Percentiles rank a stretch among this genome's conserved stretches.
Evolutionary conservation across 1,284 basidiomycete genomes (phyloP).

Genomic region (Cryptococcus jaspeensis): DNA sequence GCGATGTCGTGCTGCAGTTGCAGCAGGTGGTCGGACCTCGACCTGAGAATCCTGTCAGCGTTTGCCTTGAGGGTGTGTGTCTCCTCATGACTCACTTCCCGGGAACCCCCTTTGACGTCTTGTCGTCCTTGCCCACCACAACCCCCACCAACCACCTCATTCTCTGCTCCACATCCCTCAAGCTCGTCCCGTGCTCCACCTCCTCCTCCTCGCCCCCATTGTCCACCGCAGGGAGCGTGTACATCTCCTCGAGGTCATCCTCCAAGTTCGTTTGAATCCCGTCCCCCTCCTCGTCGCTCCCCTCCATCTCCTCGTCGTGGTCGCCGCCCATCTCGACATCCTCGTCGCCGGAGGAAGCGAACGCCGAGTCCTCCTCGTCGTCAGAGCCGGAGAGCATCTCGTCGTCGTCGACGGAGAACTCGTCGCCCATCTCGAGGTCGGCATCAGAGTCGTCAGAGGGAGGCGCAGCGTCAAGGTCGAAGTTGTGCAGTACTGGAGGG

Average conservation of each 20-base stretch:
- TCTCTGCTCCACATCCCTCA: constrained; percentile 79
- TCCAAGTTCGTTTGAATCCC: constrained; percentile 52
- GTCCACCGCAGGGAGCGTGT: constrained; percentile 74
- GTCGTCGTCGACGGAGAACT: constrained; percentile 22
- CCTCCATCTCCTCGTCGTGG: constrained; percentile 48
- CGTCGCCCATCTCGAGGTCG: constrained; percentile 38
- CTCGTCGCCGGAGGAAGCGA: constrained; percentile 44
- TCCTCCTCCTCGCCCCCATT: constrained; percentile 81
- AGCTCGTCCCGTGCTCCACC: constrained; percentile 63
- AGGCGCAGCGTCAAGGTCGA: constrained; percentile 51
- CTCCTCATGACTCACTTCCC: constrained; percentile 62
- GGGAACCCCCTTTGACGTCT: constrained; percentile 52
- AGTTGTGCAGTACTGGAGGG: constrained; percentile 47
- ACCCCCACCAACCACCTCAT: constrained; percentile 86
- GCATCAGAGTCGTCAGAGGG: constrained; percentile 34
- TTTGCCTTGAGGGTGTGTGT: neutral
- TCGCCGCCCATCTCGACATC: constrained; percentile 54
- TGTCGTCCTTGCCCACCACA: constrained; percentile 71
- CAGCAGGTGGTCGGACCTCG: constrained; percentile 83
- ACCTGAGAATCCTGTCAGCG: constrained; percentile 53
- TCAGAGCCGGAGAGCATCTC: constrained; percentile 29
- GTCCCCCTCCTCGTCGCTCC: constrained; percentile 50
- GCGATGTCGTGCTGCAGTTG: constrained; percentile 86
- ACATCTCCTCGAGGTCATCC: constrained; percentile 64
- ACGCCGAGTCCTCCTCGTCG: constrained; percentile 56